Conservation (phyloP, 2,329 filamentous ascomycete genomes). For the Lizonia empirigonia region DNA sequence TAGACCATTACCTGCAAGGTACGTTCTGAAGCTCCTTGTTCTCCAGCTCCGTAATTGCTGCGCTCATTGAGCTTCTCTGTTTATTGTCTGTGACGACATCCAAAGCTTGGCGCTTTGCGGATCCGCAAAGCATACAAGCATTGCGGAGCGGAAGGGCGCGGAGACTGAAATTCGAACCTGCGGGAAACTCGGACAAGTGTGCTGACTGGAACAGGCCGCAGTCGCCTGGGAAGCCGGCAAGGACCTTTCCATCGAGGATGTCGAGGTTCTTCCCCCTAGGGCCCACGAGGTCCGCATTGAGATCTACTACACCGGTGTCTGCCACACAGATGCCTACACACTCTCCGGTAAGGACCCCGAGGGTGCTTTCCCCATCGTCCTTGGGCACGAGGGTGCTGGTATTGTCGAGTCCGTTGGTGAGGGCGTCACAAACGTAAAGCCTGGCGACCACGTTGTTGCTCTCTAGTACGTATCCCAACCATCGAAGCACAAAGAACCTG, state of each 20-base stretch:
- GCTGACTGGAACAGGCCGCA: conserved; percentile 67
- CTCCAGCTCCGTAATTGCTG: conserved; percentile 70
- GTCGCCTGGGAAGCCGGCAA: conserved; percentile 97
- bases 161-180: neutral
- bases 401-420: conserved; percentile 70
- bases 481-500: neutral
- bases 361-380: conserved; percentile 58
- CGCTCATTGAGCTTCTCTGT: conserved; percentile 14
- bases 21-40: conserved; percentile 4
- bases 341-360: conserved; percentile 87
- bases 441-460: conserved; percentile 78
- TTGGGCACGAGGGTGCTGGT: conserved; percentile 51
- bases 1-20: conserved; percentile 90
- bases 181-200: conserved; percentile 2
- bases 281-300: conserved; percentile 96
- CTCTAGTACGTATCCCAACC: conserved; percentile 47
- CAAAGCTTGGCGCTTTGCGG: conserved; percentile 32
- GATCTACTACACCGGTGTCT: conserved; percentile 97
- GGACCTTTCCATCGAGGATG: conserved; percentile 84
- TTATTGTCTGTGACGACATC: conserved; percentile 11
- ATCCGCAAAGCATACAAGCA: conserved; percentile 30
- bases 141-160: conserved; percentile 13
- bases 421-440: conserved; percentile 92
- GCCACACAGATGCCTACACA: conserved; percentile 83
- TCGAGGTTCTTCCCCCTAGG: conserved; percentile 87